Conservation (phyloP, 352 stramenopile species). For the Globisporangium parvum region DNA sequence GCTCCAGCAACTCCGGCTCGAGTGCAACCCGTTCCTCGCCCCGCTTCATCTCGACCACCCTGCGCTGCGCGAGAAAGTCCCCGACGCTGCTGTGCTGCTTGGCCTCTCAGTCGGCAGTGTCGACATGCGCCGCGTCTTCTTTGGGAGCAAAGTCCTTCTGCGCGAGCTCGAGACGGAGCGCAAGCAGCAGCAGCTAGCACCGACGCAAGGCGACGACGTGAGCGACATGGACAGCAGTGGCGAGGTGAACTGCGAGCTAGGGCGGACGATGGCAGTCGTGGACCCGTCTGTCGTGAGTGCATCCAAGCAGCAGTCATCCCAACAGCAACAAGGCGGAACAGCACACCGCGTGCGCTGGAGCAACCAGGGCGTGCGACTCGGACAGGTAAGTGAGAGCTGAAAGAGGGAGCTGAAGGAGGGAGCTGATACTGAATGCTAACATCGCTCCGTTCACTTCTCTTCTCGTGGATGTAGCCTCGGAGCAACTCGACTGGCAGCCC, state of each 20-base stretch:
- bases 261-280: neutral
- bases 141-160: slow-evolving; percentile 38
- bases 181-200: slow-evolving; percentile 3
- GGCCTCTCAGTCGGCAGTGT: slow-evolving; percentile 43
- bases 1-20: slow-evolving; percentile 39
- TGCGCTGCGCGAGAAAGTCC: slow-evolving; percentile 25
- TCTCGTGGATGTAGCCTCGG: neutral
- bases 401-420: no score
- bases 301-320: slow-evolving; percentile 10
- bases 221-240: neutral
- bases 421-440: no score
- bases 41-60: slow-evolving; percentile 53
- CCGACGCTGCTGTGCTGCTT: slow-evolving; percentile 21
- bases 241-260: neutral
- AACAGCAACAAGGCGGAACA: neutral
- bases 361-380: slow-evolving; percentile 23
- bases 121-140: slow-evolving; percentile 53
- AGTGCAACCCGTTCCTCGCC: slow-evolving; percentile 63
- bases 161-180: slow-evolving; percentile 28
- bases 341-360: slow-evolving; percentile 34
- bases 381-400: slow-evolving; percentile 3
- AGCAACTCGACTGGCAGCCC: neutral
- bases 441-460: no score
- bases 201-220: neutral
- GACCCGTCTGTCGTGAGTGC: slow-evolving; percentile 9